phyloP scores from a whole-genome alignment of 2,329 filamentous ascomycete genomes.

The Alternaria metachromatica region DNA sequence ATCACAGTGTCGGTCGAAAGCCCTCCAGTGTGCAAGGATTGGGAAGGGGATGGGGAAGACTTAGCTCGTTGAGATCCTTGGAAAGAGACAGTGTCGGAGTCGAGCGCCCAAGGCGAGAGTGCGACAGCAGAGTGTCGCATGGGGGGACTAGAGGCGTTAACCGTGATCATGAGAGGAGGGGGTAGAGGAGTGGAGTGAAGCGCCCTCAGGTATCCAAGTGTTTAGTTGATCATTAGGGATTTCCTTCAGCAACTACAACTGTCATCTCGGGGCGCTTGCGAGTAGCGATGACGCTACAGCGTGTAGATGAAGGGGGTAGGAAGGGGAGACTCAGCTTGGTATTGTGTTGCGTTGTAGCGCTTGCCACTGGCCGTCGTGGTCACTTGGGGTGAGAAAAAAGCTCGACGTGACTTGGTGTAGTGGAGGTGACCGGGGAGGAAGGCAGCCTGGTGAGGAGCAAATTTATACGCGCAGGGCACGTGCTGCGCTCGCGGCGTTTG shows the following conservation, averaged over 20 bases:
- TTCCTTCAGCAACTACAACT: background rate
- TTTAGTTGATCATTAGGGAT: background rate
- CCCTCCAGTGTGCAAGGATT: background rate
- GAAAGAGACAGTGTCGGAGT: background rate
- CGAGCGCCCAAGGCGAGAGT: background rate
- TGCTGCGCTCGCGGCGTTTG: background rate
- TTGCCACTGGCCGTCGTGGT: background rate
- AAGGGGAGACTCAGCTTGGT: background rate
- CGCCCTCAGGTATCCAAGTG: background rate
- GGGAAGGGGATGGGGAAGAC: background rate
- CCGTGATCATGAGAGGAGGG: background rate
- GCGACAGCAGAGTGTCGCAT: background rate
- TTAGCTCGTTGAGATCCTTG: background rate
- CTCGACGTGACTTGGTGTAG: background rate
- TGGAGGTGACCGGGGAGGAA: background rate
- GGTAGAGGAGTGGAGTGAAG: background rate
- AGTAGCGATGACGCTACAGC: background rate
- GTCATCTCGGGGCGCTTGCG: background rate
- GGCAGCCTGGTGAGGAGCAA: background rate
- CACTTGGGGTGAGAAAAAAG: background rate
- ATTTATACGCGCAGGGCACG: background rate
- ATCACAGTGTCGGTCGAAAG: background rate
- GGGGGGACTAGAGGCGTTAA: background rate
- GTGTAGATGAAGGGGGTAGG: background rate
- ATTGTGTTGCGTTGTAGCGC: background rate